Evolutionary conservation across 805 yeast species (phyloP).

Genomic region (Saccharomycopsis microspora): DNA sequence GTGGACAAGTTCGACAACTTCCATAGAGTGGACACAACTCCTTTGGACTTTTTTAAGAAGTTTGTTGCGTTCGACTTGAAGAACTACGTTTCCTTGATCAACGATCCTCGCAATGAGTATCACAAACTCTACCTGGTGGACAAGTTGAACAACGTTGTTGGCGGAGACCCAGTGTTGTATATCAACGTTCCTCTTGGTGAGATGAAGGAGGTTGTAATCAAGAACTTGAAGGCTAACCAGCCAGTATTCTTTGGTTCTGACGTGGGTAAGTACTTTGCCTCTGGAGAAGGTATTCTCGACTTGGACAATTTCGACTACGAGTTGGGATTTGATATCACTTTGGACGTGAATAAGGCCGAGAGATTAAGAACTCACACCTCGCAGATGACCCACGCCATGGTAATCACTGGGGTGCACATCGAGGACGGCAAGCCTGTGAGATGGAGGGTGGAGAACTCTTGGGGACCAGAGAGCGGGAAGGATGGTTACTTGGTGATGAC

Average conservation of each 20-base stretch:
- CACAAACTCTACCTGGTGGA: constrained; percentile 58
- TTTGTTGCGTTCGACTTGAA: constrained; percentile 41
- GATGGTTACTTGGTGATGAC: constrained; percentile 66
- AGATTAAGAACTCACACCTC: constrained; percentile 62
- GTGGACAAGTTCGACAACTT: constrained; percentile 54
- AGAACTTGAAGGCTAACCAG: constrained; percentile 59
- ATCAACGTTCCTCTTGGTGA: constrained; percentile 53
- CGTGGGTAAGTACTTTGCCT: constrained; percentile 68
- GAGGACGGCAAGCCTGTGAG: constrained; percentile 52
- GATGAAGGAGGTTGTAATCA: constrained; percentile 50
- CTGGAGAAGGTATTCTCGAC: constrained; percentile 61
- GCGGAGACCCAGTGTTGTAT: constrained; percentile 61
- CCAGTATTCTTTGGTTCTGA: constrained; percentile 86
- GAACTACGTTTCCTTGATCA: constrained; percentile 49
- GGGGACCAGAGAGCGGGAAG: constrained; percentile 60
- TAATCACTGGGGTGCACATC: constrained; percentile 69
- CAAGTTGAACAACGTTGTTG: constrained; percentile 60
- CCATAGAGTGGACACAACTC: constrained; percentile 42
- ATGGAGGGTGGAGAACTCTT: constrained; percentile 68
- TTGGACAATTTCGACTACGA: constrained; percentile 56
- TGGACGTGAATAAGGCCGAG: constrained; percentile 49
- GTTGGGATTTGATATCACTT: constrained; percentile 38
- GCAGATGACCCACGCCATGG: constrained; percentile 87
- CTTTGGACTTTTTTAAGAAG: constrained; percentile 49
- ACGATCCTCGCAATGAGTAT: constrained; percentile 74